Conservation (phyloP, 257 asterid species). For the Gentiana macrophylla region DNA sequence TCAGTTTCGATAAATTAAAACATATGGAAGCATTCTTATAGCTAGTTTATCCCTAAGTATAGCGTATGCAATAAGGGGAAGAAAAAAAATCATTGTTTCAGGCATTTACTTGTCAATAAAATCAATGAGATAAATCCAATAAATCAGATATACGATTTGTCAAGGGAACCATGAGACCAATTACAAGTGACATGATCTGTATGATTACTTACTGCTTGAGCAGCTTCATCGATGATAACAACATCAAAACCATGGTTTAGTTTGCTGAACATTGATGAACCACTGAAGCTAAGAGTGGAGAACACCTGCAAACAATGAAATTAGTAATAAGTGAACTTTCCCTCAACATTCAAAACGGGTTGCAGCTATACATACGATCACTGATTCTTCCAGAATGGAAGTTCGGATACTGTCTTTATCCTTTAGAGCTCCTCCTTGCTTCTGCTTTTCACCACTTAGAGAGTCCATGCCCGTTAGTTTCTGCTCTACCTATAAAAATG, state of each 20-base stretch:
- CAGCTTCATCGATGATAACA: constrained; percentile 97
- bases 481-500: constrained; percentile 62
- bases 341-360: constrained; percentile 9
- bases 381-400: constrained; percentile 87
- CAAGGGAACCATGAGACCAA: background rate
- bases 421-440: constrained; percentile 62
- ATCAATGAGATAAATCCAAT: background rate
- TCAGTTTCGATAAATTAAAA: background rate
- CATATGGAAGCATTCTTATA: background rate
- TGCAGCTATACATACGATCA: constrained; percentile 48
- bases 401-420: constrained; percentile 86
- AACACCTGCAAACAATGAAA: constrained; percentile 59
- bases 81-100: background rate
- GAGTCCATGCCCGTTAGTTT: constrained; percentile 62
- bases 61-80: background rate
- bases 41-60: background rate
- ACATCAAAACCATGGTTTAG: constrained; percentile 88
- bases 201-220: constrained; percentile 84
- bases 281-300: constrained; percentile 97
- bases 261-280: constrained; percentile 69
- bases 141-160: background rate
- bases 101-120: background rate
- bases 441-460: constrained; percentile 76
- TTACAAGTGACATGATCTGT: background rate
- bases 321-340: constrained; percentile 10